Conservation (phyloP, 2,329 filamentous ascomycete species). For the Apiospora arundinis region DNA sequence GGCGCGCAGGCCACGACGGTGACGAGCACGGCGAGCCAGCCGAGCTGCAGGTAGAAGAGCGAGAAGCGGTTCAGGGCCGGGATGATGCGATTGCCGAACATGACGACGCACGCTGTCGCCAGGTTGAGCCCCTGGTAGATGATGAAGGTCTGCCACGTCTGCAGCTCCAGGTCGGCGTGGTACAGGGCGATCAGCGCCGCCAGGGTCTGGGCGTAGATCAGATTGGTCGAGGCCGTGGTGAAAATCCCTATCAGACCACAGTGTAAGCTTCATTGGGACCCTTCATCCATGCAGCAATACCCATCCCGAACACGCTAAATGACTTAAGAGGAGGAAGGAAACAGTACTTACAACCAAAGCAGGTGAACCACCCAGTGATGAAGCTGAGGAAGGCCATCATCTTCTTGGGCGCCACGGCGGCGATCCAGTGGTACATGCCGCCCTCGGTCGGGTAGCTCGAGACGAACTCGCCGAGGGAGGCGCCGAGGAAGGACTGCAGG, state of each 20-base stretch:
- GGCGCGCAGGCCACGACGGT: conserved; percentile 54
- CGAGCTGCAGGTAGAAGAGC: conserved; percentile 52
- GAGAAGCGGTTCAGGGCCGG: conserved; percentile 52
- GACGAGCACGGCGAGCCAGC: conserved; percentile 53
- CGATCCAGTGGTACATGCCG: conserved; percentile 59
- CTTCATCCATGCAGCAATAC: conserved; percentile 26
- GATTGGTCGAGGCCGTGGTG: conserved; percentile 50
- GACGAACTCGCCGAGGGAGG: conserved; percentile 54
- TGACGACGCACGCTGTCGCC: conserved; percentile 50
- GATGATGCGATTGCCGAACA: conserved; percentile 43
- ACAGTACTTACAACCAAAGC: background rate
- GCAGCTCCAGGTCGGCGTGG: conserved; percentile 32
- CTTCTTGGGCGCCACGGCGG: conserved; percentile 43
- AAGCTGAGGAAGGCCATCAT: conserved; percentile 50
- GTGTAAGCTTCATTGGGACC: conserved; percentile 39
- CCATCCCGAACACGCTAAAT: background rate
- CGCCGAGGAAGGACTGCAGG: conserved; percentile 52
- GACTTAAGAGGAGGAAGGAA: background rate
- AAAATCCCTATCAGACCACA: conserved; percentile 50
- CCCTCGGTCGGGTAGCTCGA: conserved; percentile 55
- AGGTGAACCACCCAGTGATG: background rate
- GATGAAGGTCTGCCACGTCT: conserved; percentile 13
- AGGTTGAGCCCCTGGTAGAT: conserved; percentile 40
- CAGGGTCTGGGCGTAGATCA: conserved; percentile 49
- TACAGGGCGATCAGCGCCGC: conserved; percentile 51